phyloP scores from a whole-genome alignment of 1,284 basidiomycete genomes.

The Ustilago curta region DNA sequence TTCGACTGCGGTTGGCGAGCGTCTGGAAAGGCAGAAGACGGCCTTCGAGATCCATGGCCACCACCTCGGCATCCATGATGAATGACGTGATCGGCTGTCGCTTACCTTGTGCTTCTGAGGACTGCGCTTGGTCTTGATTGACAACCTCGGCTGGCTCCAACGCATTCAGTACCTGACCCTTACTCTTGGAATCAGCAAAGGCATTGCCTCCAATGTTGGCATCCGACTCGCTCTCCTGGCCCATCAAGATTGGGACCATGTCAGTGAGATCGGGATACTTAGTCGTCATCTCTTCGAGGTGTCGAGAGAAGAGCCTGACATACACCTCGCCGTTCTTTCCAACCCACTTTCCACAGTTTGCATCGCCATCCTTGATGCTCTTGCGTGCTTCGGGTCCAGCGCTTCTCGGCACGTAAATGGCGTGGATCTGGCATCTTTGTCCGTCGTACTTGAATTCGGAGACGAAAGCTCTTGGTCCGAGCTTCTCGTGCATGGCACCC shows the following conservation, averaged over 20 bases:
- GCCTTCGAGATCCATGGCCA: conserved; percentile 58
- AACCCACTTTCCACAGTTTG: conserved; percentile 60
- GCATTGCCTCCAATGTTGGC: conserved; percentile 15
- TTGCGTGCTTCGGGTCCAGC: conserved; percentile 38
- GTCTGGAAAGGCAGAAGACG: conserved; percentile 66
- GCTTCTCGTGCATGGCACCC: conserved; percentile 81
- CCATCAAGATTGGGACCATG: conserved; percentile 66
- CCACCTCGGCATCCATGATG: conserved; percentile 84
- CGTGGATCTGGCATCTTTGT: conserved; percentile 87
- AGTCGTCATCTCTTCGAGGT: conserved; percentile 89
- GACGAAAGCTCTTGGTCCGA: conserved; percentile 70
- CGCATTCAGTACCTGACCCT: background rate
- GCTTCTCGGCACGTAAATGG: conserved; percentile 61
- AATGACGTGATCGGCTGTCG: conserved; percentile 73
- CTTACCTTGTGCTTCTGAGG: background rate
- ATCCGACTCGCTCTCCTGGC: conserved; percentile 41
- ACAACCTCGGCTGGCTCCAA: background rate
- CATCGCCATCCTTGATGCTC: conserved; percentile 29
- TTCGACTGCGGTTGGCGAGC: conserved; percentile 56
- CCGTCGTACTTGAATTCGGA: conserved; percentile 85
- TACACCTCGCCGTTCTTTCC: conserved; percentile 67
- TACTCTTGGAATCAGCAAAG: conserved; percentile 10
- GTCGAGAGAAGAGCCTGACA: conserved; percentile 85
- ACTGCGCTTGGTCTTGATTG: background rate
- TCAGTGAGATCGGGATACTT: conserved; percentile 88